phyloP scores from a whole-genome alignment of 1,284 basidiomycete genomes.

The Violaceomyces palustris region DNA sequence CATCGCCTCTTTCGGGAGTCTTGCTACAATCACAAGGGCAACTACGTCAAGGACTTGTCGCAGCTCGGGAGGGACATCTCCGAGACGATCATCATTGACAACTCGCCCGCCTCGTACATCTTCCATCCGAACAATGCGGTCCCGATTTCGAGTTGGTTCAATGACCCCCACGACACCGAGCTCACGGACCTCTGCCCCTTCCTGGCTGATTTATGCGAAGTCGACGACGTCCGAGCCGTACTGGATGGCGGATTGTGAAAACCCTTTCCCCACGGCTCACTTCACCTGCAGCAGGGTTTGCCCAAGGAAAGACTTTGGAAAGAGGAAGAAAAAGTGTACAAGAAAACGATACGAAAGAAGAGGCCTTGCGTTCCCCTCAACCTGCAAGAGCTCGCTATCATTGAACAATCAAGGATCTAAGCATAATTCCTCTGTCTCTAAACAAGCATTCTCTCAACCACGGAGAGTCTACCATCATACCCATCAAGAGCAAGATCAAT shows the following conservation, averaged over 20 bases:
- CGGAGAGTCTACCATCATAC: too few relatives aligned
- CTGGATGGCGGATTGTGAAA: conserved; percentile 69
- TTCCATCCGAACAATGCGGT: conserved; percentile 99
- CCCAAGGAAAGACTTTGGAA: too few relatives aligned
- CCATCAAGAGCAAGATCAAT: too few relatives aligned
- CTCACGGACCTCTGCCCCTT: conserved; percentile 91
- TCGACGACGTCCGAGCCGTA: conserved; percentile 86
- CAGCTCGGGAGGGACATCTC: conserved; percentile 88
- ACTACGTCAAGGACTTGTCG: conserved; percentile 98
- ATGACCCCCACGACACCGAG: conserved; percentile 74
- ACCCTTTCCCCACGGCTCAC: too few relatives aligned
- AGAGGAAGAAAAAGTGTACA: too few relatives aligned
- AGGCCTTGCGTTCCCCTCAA: too few relatives aligned
- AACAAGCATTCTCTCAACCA: too few relatives aligned
- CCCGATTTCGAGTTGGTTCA: conserved; percentile 98
- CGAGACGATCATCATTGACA: conserved; percentile 96
- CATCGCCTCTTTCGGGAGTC: conserved; percentile 96
- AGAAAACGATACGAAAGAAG: too few relatives aligned
- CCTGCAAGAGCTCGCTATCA: too few relatives aligned
- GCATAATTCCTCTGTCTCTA: too few relatives aligned
- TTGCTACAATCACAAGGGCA: conserved; percentile 98
- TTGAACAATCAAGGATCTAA: too few relatives aligned
- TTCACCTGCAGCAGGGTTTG: too few relatives aligned
- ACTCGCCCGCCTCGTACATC: conserved; percentile 96
- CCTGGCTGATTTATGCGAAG: conserved; percentile 75